Evolutionary conservation across 2,329 filamentous ascomycete species (phyloP).

Genomic region (Zymoseptoria brevis): DNA sequence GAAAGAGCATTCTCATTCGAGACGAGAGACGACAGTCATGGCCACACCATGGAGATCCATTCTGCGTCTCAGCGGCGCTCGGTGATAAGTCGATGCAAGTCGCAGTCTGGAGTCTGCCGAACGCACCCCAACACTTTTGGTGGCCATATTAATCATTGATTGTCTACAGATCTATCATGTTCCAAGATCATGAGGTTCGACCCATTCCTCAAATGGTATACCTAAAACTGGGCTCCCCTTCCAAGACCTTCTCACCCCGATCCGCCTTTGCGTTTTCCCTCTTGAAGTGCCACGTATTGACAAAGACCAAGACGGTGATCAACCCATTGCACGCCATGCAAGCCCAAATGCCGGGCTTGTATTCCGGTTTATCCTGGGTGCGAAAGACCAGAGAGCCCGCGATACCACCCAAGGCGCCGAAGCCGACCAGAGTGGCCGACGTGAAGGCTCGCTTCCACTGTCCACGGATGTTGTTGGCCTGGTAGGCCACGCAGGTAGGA

Average conservation of each 20-base stretch:
- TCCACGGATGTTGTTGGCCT: conserved; percentile 77
- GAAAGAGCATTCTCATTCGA: too few species aligned
- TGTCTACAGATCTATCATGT: not conserved
- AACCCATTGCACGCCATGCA: conserved; percentile 45
- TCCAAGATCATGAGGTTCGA: not conserved
- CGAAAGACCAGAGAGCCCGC: conserved; percentile 66
- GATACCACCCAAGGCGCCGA: conserved; percentile 70
- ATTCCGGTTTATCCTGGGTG: conserved; percentile 30
- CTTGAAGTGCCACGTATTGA: conserved; percentile 23
- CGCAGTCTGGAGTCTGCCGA: too few species aligned
- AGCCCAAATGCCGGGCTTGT: conserved; percentile 56
- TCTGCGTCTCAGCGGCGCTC: too few species aligned
- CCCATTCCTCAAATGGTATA: conserved; percentile 13
- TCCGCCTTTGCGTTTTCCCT: conserved; percentile 33
- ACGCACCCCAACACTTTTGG: not conserved
- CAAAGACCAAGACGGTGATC: conserved; percentile 21
- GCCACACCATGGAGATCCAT: too few species aligned
- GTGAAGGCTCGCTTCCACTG: conserved; percentile 80
- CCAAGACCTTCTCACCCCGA: conserved; percentile 35
- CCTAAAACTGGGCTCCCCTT: conserved; percentile 23
- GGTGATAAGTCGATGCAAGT: too few species aligned
- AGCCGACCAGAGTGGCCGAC: conserved; percentile 63
- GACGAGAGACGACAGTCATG: too few species aligned
- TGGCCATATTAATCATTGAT: not conserved
- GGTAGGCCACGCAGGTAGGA: conserved; percentile 67